Percentiles rank a stretch among this genome's conserved stretches.
Evolutionary conservation across 768 basidiomycete species (phyloP).

Genomic region (Boletus patriciae): DNA sequence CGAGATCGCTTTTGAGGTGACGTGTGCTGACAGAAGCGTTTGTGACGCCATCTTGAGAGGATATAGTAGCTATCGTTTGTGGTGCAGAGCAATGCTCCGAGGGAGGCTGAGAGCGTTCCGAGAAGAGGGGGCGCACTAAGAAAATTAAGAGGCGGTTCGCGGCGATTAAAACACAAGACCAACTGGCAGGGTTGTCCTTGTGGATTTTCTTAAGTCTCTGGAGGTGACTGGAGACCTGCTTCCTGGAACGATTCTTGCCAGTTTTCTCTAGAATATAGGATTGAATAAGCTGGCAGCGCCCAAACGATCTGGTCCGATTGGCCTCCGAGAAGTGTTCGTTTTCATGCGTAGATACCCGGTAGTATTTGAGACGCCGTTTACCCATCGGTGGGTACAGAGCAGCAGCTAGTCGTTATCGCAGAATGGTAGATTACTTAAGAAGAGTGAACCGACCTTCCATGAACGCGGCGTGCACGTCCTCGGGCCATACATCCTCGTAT

Average conservation of each 20-base stretch:
- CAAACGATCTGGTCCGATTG: conserved; percentile 32
- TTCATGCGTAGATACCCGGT: conserved; percentile 21
- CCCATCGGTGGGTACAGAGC: conserved; percentile 37
- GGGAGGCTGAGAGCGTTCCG: conserved; percentile 19
- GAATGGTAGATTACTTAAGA: not conserved
- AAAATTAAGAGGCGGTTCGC: not conserved
- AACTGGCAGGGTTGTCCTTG: conserved; percentile 34
- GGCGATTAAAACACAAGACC: conserved; percentile 12
- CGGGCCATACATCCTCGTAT: conserved; percentile 36
- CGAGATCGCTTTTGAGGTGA: conserved; percentile 17
- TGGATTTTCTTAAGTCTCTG: conserved; percentile 38
- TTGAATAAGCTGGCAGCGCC: conserved; percentile 42
- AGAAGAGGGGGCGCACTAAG: conserved; percentile 29
- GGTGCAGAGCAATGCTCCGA: conserved; percentile 10
- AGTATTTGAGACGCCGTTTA: conserved; percentile 37
- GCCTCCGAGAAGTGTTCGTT: conserved; percentile 8
- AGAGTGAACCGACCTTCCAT: conserved; percentile 33
- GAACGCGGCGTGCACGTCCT: conserved; percentile 37
- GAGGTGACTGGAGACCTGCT: conserved; percentile 42
- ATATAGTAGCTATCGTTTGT: not conserved
- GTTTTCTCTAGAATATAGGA: conserved; percentile 40
- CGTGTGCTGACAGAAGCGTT: conserved; percentile 8
- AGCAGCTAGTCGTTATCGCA: conserved; percentile 25
- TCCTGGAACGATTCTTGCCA: conserved; percentile 39
- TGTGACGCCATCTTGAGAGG: conserved; percentile 12